Conservation (phyloP, 2,329 filamentous ascomycete genomes). For the Neonectria coccinea region DNA sequence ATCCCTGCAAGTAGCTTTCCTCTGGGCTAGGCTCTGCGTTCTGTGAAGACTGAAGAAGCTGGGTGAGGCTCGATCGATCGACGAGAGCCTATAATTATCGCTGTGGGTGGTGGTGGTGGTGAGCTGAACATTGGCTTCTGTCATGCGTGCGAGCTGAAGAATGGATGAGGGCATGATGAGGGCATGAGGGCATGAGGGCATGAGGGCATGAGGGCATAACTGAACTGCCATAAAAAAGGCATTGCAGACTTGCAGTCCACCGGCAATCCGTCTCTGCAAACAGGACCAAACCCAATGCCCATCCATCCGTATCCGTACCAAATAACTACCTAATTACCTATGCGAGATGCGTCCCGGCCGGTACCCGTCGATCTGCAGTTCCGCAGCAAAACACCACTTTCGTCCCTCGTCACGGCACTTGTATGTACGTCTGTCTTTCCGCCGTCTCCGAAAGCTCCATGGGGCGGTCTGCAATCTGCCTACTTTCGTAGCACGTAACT, state of each 20-base stretch:
- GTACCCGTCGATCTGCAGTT: not conserved
- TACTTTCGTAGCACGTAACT: no score
- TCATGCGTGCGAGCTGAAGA: slow-evolving; percentile 18
- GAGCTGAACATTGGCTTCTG: slow-evolving; percentile 11
- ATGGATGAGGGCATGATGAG: slow-evolving; percentile 3
- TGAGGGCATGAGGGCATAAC: not conserved
- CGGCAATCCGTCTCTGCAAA: no score
- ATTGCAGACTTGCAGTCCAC: no score
- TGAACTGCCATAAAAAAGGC: no score
- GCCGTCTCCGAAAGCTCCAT: not conserved
- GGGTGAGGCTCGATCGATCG: slow-evolving; percentile 34
- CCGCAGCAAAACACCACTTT: slow-evolving; percentile 5
- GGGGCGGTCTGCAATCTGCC: slow-evolving; percentile 1
- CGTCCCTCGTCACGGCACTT: slow-evolving; percentile 6
- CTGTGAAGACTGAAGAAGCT: slow-evolving; percentile 3
- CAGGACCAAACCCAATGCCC: not conserved
- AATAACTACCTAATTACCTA: not conserved
- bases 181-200: not conserved
- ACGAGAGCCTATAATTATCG: slow-evolving; percentile 15
- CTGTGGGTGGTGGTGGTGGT: not conserved
- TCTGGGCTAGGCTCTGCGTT: no score
- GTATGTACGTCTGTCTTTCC: not conserved
- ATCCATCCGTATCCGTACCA: not conserved
- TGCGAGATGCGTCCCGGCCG: slow-evolving; percentile 2
- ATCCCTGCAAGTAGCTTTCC: slow-evolving; percentile 38